phyloP scores from a whole-genome alignment of 306 rosid genomes.

The Erythrophleum fordii region DNA sequence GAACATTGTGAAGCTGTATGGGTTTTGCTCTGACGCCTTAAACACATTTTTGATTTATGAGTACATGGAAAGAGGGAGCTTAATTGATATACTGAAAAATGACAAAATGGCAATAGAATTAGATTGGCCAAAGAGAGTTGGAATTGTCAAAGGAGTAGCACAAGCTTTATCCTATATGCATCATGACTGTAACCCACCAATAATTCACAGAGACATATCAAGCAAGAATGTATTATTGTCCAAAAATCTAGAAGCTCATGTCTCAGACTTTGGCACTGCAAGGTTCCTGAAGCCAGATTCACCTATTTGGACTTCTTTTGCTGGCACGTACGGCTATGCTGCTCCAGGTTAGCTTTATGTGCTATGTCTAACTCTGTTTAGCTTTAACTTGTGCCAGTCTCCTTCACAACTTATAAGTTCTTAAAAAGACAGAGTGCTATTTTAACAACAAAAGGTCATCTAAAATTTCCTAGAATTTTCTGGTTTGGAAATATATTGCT shows the following conservation, averaged over 20 bases:
- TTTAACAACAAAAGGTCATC: background rate
- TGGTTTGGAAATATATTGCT: background rate
- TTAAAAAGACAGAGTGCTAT: background rate
- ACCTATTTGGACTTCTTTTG: slow-evolving; percentile 33
- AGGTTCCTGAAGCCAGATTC: slow-evolving; percentile 37
- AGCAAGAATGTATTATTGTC: slow-evolving; percentile 37
- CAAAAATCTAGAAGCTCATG: slow-evolving; percentile 17
- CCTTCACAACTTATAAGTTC: background rate
- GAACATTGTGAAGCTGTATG: slow-evolving; percentile 8
- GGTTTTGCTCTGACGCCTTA: background rate
- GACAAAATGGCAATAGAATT: slow-evolving; percentile 28
- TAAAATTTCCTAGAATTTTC: background rate
- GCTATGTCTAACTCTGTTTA: background rate
- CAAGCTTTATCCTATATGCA: slow-evolving; percentile 15
- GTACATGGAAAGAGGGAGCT: background rate
- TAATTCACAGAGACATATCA: slow-evolving; percentile 34
- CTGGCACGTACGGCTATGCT: slow-evolving; percentile 20
- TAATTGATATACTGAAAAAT: slow-evolving; percentile 14
- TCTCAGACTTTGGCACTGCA: slow-evolving; percentile 44
- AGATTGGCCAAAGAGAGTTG: slow-evolving; percentile 31
- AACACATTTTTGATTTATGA: background rate
- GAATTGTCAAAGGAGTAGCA: slow-evolving; percentile 33
- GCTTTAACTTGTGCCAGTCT: background rate
- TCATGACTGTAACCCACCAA: slow-evolving; percentile 11
- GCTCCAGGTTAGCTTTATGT: slow-evolving; percentile 38